phyloP scores from a whole-genome alignment of 139 green algal genomes.

The Spirogloea muscicola region DNA sequence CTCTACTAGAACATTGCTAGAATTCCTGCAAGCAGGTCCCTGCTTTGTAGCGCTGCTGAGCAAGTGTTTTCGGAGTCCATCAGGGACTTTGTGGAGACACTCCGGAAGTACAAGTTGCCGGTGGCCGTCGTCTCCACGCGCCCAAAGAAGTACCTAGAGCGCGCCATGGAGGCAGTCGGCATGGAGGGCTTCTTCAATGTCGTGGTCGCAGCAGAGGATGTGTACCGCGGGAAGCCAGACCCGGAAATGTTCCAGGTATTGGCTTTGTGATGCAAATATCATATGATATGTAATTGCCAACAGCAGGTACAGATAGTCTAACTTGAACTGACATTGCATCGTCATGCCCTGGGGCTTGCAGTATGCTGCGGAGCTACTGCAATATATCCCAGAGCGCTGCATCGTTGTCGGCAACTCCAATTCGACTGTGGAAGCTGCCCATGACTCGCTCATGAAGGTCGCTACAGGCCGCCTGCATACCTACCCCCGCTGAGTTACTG shows the following conservation, averaged over 20 bases:
- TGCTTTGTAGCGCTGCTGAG: too few species aligned
- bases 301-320: neutral
- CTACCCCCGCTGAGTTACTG: neutral
- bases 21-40: too few species aligned
- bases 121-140: slow-evolving; percentile 69
- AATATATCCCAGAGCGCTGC: slow-evolving; percentile 80
- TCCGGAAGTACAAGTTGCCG: slow-evolving; percentile 68
- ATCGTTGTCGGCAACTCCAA: slow-evolving; percentile 84
- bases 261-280: too few species aligned
- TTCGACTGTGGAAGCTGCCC: slow-evolving; percentile 76
- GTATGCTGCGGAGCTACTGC: slow-evolving; percentile 57
- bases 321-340: neutral
- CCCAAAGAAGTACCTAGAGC: slow-evolving; percentile 54
- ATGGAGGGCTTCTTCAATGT: slow-evolving; percentile 65
- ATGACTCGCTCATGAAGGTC: slow-evolving; percentile 87
- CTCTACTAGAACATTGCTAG: too few species aligned
- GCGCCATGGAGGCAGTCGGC: slow-evolving; percentile 53
- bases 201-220: slow-evolving; percentile 76
- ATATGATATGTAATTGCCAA: neutral
- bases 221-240: slow-evolving; percentile 65
- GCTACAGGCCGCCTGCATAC: neutral
- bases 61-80: too few species aligned
- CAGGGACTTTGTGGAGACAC: slow-evolving; percentile 68
- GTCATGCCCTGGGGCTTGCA: neutral
- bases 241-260: slow-evolving; percentile 58